Evolutionary conservation across 176 grass and related monocot species (phyloP).

Genomic region (Raddia distichophylla): DNA sequence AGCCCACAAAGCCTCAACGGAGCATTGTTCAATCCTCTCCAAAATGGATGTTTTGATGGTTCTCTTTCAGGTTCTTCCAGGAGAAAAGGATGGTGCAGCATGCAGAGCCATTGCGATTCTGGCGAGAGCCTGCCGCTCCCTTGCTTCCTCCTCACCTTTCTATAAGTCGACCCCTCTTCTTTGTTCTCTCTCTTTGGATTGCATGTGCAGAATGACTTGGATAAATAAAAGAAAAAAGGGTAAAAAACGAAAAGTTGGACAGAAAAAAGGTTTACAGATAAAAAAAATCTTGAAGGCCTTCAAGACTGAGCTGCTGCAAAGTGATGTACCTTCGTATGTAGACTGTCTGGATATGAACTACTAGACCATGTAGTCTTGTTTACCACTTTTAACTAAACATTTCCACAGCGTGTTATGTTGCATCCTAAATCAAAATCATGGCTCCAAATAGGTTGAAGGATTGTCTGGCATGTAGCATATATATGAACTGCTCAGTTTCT

Average conservation of each 20-base stretch:
- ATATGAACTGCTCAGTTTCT: background rate
- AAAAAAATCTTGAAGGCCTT: conserved; percentile 35
- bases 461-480: background rate
- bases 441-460: background rate
- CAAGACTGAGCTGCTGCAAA: conserved; percentile 20
- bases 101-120: background rate
- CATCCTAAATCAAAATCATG: background rate
- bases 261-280: conserved; percentile 41
- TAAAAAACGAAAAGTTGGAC: conserved; percentile 16
- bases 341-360: conserved; percentile 39
- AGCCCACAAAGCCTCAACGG: conserved; percentile 51
- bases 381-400: conserved; percentile 25
- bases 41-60: conserved; percentile 79
- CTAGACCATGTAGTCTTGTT: conserved; percentile 20
- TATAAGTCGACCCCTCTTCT: conserved; percentile 16
- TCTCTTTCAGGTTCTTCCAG: conserved; percentile 10
- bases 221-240: conserved; percentile 49
- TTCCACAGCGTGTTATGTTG: background rate
- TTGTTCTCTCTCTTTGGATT: conserved; percentile 31
- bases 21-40: conserved; percentile 63
- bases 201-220: conserved; percentile 59
- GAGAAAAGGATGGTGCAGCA: background rate
- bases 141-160: conserved; percentile 21
- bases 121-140: conserved; percentile 10
- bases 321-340: conserved; percentile 24